These are phyloP conservation scores for Oropetium thomaeum DNA, from an alignment of 176 grass and related monocot genomes.

Conservation along the genomic window DNA sequence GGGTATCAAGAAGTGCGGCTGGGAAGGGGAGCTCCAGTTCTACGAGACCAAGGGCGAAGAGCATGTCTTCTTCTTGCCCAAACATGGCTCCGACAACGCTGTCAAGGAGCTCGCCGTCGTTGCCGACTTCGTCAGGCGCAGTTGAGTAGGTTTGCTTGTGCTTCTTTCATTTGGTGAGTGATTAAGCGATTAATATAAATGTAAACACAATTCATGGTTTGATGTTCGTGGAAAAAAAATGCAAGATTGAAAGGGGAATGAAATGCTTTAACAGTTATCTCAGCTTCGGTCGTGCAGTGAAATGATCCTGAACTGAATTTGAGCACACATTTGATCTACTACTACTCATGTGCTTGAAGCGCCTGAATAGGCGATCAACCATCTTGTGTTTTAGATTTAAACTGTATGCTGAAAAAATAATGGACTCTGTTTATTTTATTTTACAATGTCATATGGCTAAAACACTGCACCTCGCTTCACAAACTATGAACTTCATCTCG, in stretches of 20 bases:
- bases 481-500: background rate
- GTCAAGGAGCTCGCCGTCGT: conserved; percentile 56
- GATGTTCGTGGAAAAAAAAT: background rate
- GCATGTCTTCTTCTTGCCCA: conserved; percentile 60
- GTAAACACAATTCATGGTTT: background rate
- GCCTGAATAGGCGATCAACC: background rate
- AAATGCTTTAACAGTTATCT: background rate
- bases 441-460: too few relatives aligned
- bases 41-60: conserved; percentile 53
- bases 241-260: background rate
- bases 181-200: background rate
- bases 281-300: background rate
- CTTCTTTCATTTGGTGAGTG: background rate
- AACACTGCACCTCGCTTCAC: background rate
- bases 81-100: conserved; percentile 48
- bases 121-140: conserved; percentile 41
- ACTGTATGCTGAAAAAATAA: background rate
- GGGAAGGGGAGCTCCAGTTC: conserved; percentile 55
- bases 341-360: background rate
- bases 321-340: background rate
- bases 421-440: background rate
- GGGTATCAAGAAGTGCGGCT: conserved; percentile 54
- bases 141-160: background rate
- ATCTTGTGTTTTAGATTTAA: background rate
- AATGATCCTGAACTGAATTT: background rate